Evolutionary conservation across 2,329 filamentous ascomycete species (phyloP).

Genomic region (Thelonectria rubi): DNA sequence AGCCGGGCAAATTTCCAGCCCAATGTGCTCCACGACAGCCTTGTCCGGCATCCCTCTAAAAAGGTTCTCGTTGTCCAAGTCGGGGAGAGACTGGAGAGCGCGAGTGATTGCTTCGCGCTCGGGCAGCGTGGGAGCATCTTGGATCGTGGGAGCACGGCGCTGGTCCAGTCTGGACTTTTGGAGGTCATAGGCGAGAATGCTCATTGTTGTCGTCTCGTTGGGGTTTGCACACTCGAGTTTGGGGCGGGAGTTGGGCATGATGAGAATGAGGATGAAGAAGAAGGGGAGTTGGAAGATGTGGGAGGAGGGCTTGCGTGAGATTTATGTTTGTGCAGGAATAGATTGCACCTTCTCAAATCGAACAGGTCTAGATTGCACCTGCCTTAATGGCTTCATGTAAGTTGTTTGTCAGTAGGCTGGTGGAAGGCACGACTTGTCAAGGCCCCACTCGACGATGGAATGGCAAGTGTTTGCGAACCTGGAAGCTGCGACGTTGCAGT

Average conservation of each 20-base stretch:
- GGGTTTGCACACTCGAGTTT: neutral
- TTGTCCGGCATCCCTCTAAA: constrained; percentile 45
- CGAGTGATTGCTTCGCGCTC: constrained; percentile 43
- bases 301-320: neutral
- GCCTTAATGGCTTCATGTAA: constrained; percentile 12
- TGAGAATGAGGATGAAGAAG: neutral
- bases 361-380: neutral
- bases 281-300: neutral
- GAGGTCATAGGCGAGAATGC: constrained; percentile 37
- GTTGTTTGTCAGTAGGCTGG: neutral
- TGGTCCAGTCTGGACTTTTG: constrained; percentile 30
- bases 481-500: constrained; percentile 23
- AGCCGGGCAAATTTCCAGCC: constrained; percentile 60
- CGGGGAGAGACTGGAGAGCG: constrained; percentile 54
- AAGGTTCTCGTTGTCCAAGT: constrained; percentile 41
- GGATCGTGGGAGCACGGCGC: constrained; percentile 25
- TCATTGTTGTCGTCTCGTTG: neutral
- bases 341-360: neutral
- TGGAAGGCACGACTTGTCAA: constrained; percentile 1
- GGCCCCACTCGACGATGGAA: constrained; percentile 22
- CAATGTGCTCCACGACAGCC: constrained; percentile 53
- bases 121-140: constrained; percentile 50
- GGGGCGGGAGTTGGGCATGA: neutral
- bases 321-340: neutral
- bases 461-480: constrained; percentile 32